phyloP scores from a whole-genome alignment of 257 asterid genomes.

The Fraxinus pennsylvanica region DNA sequence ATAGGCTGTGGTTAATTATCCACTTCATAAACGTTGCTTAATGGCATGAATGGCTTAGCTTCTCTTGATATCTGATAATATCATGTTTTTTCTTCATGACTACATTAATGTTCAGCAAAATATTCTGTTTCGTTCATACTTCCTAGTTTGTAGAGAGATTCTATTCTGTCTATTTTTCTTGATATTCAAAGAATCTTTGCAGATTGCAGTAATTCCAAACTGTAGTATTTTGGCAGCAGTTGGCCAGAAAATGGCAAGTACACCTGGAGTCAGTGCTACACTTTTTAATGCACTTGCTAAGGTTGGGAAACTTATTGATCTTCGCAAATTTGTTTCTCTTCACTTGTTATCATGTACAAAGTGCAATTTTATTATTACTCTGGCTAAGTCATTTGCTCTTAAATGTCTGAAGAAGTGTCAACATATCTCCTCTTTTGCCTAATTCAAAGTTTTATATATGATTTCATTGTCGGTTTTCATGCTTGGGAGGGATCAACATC shows the following conservation, averaged over 20 bases:
- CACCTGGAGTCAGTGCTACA: constrained; percentile 99
- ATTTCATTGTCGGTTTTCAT: not conserved
- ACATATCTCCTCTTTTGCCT: not conserved
- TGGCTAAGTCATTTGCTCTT: constrained; percentile 6
- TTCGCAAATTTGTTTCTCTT: constrained; percentile 7
- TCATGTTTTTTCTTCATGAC: not conserved
- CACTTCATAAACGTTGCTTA: constrained; percentile 5
- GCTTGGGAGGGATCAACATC: not conserved
- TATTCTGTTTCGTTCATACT: constrained; percentile 2
- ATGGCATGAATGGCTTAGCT: not conserved
- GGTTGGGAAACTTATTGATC: constrained; percentile 45
- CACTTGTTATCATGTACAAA: not conserved
- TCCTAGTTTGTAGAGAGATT: constrained; percentile 20
- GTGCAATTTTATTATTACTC: not conserved
- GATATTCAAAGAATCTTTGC: constrained; percentile 34
- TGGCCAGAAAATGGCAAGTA: constrained; percentile 99
- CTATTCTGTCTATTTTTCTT: constrained; percentile 13
- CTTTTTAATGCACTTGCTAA: constrained; percentile 96
- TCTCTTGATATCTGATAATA: not conserved
- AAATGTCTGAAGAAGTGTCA: constrained; percentile 4
- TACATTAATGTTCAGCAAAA: not conserved
- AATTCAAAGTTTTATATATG: not conserved
- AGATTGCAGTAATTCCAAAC: constrained; percentile 88
- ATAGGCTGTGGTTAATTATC: not conserved
- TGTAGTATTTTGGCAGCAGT: constrained; percentile 98